Evolutionary conservation across 352 stramenopile species (phyloP).

Genomic region (Pythium biforme): DNA sequence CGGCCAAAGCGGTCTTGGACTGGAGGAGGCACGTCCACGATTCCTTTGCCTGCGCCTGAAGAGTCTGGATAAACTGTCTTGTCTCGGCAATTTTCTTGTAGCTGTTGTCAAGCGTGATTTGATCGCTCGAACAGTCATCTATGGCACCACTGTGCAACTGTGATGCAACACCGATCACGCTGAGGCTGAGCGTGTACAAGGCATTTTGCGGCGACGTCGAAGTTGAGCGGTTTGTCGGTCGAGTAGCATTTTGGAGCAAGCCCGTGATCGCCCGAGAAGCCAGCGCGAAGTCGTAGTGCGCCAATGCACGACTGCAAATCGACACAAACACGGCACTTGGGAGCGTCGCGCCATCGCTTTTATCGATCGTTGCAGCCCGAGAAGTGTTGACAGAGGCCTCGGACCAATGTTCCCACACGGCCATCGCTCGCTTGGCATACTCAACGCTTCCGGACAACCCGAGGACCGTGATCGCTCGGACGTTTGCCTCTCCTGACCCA

Average conservation of each 20-base stretch:
- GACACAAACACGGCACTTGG: slow-evolving; percentile 33
- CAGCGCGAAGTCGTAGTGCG: slow-evolving; percentile 23
- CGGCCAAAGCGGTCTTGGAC: not conserved
- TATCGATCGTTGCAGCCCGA: not conserved
- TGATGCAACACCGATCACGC: not conserved
- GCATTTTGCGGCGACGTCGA: not conserved
- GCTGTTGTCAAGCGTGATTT: not conserved
- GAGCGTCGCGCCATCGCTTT: not conserved
- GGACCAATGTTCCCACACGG: not conserved
- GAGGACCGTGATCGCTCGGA: slow-evolving; percentile 13
- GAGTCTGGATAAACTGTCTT: slow-evolving; percentile 1
- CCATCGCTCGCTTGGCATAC: slow-evolving; percentile 3
- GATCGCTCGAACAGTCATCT: not conserved
- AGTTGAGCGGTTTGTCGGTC: not conserved
- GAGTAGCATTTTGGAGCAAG: not conserved
- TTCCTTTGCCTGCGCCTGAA: not conserved
- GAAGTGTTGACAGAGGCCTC: not conserved
- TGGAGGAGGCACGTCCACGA: not conserved
- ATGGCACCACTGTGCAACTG: not conserved
- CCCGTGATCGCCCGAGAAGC: slow-evolving; percentile 29
- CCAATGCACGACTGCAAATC: slow-evolving; percentile 34
- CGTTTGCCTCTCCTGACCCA: not conserved
- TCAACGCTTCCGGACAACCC: slow-evolving; percentile 5
- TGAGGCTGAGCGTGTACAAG: slow-evolving; percentile 8
- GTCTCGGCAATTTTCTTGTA: not conserved